phyloP scores from a whole-genome alignment of 805 yeast species.

The Candida koratica region DNA sequence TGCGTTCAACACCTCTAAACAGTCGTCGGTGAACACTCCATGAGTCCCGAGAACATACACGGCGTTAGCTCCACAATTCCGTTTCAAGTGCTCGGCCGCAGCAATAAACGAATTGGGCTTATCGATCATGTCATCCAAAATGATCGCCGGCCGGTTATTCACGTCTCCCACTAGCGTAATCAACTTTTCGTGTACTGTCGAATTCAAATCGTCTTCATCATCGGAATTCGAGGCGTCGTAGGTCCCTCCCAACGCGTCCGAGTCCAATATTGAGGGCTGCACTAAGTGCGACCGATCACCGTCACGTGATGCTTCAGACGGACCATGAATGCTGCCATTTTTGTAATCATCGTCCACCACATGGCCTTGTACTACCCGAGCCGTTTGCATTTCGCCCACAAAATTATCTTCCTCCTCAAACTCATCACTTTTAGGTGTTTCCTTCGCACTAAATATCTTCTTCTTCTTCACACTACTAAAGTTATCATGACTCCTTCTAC shows the following conservation, averaged over 20 bases:
- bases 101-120: constrained; percentile 91
- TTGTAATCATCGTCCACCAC: constrained; percentile 82
- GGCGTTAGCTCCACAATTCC: constrained; percentile 92
- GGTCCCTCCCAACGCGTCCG: constrained; percentile 73
- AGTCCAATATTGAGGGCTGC: constrained; percentile 74
- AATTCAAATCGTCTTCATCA: constrained; percentile 77
- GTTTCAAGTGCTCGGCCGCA: constrained; percentile 95
- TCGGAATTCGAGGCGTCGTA: constrained; percentile 72
- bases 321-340: constrained; percentile 29
- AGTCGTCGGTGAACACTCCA: constrained; percentile 86
- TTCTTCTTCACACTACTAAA: constrained; percentile 38
- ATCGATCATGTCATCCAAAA: constrained; percentile 95
- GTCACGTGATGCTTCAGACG: not conserved
- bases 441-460: constrained; percentile 36
- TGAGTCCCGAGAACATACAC: constrained; percentile 94
- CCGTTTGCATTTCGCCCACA: constrained; percentile 85
- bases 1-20: constrained; percentile 72
- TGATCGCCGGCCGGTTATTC: constrained; percentile 83
- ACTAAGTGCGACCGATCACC: constrained; percentile 62
- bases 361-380: constrained; percentile 94
- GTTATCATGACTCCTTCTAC: constrained; percentile 80
- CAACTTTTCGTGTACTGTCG: constrained; percentile 68
- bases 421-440: constrained; percentile 42
- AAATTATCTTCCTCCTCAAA: constrained; percentile 60
- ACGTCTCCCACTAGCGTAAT: constrained; percentile 97